Base-by-base conservation (phyloP, 257 asterid genomes). In the Forsythia viridissima region DNA sequence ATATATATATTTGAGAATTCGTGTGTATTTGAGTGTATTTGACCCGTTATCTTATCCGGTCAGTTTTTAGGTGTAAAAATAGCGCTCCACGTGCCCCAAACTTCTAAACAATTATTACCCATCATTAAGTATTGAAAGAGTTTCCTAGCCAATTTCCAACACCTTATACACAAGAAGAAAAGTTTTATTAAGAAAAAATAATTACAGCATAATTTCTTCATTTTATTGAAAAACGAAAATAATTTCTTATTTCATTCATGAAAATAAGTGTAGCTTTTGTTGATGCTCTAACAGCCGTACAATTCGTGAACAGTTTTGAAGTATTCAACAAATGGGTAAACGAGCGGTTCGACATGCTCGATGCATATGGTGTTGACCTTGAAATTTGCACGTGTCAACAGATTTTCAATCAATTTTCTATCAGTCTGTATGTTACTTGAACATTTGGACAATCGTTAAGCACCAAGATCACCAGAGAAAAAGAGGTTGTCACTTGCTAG, bases 201-300 rank as follows among this genome's bases (percentile, higher is more conserved):
- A 18, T 16, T n/a, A 2, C n/a, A 16, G 3, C 8, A 48, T 52
- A 16, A 52, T 5, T 52, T 52, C 18, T 52, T 2, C 30, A 24
- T 2, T 55, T 55, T 18, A 18, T 18, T n/a, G 12, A 57, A 2
- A 57, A 15, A 13, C 4, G 8, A 16, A 34, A n/a, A 61, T 15
- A 42, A 42, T 18, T 44, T 0, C 12, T 24, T 13, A 34, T 24
- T 36, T 5, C 21, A 16, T 55, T 3, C 67, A 20, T 6, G 1
- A 59, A 51, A 59, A 92, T 88, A 92, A 88, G 94, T 70, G 85
- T 90, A 16, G 86, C 82, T 66, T 74, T 89, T 10, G 55, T 92
- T 36, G 96, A 91, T 71, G 89, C 87, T 5, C 85, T 83, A 10
- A 82, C 79, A 5, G 86, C 89, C 73, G 73, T 67, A 38, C 87